These are phyloP conservation scores for Trichoderma pleuroti DNA, from an alignment of 2,329 filamentous ascomycete genomes.

Conservation along the genomic window DNA sequence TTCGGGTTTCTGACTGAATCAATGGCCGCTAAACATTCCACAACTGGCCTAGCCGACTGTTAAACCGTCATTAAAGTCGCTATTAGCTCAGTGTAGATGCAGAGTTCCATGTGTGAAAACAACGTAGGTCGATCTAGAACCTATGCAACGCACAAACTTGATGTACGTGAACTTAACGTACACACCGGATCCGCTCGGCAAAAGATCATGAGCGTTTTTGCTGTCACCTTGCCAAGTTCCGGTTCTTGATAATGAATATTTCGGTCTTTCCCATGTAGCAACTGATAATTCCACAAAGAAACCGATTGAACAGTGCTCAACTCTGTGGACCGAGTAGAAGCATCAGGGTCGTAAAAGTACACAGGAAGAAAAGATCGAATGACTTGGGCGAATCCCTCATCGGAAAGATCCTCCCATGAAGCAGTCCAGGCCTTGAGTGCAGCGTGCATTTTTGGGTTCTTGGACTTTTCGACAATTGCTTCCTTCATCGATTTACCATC, in stretches of 20 bases:
- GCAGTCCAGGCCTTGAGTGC: not conserved
- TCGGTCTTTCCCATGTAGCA: not conserved
- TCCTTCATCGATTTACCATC: not conserved
- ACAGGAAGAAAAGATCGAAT: not conserved
- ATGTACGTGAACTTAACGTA: not conserved
- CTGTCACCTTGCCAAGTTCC: not conserved
- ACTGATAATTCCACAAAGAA: not conserved
- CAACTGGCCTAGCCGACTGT: not conserved
- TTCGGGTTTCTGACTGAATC: not conserved
- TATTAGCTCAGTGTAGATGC: not conserved
- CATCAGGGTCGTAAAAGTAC: not conserved
- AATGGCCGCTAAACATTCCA: not conserved
- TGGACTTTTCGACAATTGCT: not conserved
- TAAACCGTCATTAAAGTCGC: not conserved
- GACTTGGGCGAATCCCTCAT: not conserved
- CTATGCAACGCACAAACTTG: not conserved
- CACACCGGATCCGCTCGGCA: conserved; percentile 6
- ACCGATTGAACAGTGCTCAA: not conserved
- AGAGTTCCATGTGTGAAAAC: not conserved
- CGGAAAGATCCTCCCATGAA: not conserved
- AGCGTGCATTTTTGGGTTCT: not conserved
- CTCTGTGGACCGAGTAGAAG: not conserved
- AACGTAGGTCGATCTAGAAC: no score
- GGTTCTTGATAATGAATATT: not conserved
- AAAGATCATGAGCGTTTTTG: not conserved